These are phyloP conservation scores for Rhizopogon vulgaris DNA, from an alignment of 768 basidiomycete genomes.

Conservation along the genomic window DNA sequence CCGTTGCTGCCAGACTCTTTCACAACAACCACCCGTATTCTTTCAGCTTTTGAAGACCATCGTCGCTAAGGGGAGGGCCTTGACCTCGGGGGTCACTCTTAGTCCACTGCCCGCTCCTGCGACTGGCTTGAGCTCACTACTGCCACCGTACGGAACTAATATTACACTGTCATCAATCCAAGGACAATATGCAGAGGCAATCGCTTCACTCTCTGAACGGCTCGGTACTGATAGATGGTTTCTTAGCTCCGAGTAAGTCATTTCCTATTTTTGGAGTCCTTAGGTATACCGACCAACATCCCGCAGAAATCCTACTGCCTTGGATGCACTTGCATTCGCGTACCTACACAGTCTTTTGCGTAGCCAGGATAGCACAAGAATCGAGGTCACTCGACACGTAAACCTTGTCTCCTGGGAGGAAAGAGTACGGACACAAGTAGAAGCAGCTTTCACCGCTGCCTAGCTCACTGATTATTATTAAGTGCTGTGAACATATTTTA, in stretches of 20 bases:
- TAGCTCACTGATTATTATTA: not conserved
- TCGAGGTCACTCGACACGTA: conserved; percentile 62
- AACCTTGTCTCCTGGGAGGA: conserved; percentile 82
- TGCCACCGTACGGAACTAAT: conserved; percentile 57
- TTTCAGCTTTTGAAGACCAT: conserved; percentile 35
- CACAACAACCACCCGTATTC: conserved; percentile 29
- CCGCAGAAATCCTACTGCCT: conserved; percentile 62
- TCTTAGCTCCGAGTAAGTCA: conserved; percentile 60
- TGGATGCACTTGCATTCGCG: conserved; percentile 80
- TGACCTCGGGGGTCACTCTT: conserved; percentile 47
- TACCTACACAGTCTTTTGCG: conserved; percentile 68
- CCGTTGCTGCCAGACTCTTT: conserved; percentile 35
- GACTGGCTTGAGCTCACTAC: conserved; percentile 57
- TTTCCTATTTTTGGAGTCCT: not conserved
- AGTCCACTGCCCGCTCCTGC: conserved; percentile 64
- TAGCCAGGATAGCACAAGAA: conserved; percentile 36
- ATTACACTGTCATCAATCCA: conserved; percentile 46
- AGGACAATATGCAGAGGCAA: conserved; percentile 63
- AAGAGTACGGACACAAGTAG: conserved; percentile 54
- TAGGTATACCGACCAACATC: conserved; percentile 1
- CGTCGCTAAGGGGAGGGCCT: conserved; percentile 18
- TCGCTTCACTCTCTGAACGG: conserved; percentile 66
- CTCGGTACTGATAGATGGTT: conserved; percentile 79
- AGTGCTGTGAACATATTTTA: no score
- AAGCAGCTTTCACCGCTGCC: conserved; percentile 38